Conservation (phyloP, 768 basidiomycete genomes). For the Cystofilobasidium ferigula region DNA sequence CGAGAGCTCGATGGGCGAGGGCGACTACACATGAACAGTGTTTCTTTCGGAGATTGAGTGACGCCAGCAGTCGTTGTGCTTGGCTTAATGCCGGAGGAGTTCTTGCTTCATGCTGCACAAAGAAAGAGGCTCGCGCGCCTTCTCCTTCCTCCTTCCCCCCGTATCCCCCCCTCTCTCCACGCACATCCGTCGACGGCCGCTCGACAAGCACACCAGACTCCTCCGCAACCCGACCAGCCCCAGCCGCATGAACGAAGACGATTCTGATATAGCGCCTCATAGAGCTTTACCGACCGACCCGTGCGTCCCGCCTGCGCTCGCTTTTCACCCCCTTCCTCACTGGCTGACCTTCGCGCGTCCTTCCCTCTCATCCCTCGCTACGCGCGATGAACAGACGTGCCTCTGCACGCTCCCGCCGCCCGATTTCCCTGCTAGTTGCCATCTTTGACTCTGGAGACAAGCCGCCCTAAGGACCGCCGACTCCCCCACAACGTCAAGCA, state of each 20-base stretch:
- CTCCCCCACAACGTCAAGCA: neutral
- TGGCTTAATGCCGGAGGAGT: too few relatives aligned
- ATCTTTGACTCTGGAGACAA: constrained; percentile 22
- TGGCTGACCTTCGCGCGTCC: neutral
- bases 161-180: neutral
- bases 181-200: neutral
- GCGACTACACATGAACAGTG: too few relatives aligned
- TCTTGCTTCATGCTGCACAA: too few relatives aligned
- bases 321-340: neutral
- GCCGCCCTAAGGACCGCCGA: constrained; percentile 21
- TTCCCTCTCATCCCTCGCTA: neutral
- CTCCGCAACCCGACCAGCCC: neutral
- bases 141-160: too few relatives aligned
- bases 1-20: too few relatives aligned
- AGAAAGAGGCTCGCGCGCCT: too few relatives aligned
- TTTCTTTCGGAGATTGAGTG: too few relatives aligned
- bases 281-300: neutral
- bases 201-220: too few relatives aligned
- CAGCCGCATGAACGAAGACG: constrained; percentile 3
- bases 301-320: neutral
- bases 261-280: neutral
- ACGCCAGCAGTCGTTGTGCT: too few relatives aligned
- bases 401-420: neutral
- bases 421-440: neutral
- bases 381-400: neutral